Percentiles rank a stretch among this genome's conserved stretches.
Evolutionary conservation across 2,329 filamentous ascomycete species (phyloP).

Genomic region (Arachnopeziza araneosa): DNA sequence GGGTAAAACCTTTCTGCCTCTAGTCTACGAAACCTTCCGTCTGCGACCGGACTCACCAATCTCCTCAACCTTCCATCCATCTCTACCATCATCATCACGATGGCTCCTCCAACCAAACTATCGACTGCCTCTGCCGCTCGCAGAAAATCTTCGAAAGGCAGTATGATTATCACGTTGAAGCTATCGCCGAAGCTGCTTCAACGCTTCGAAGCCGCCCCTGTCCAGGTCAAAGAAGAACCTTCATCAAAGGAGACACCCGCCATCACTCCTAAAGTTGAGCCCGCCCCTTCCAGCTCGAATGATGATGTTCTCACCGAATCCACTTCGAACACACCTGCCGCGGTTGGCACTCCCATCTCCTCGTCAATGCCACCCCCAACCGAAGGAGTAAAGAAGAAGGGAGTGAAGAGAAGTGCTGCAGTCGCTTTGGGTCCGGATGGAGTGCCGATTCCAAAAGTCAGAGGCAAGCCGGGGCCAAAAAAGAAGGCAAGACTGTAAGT

Average conservation of each 20-base stretch:
- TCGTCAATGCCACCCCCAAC: constrained; percentile 53
- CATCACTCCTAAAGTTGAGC: not conserved
- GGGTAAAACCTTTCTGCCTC: not conserved
- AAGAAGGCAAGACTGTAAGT: constrained; percentile 93
- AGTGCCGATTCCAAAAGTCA: constrained; percentile 51
- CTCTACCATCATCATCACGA: constrained; percentile 14
- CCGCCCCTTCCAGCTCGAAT: constrained; percentile 33
- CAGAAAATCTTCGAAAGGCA: constrained; percentile 19
- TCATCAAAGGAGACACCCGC: constrained; percentile 28
- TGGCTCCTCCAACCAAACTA: constrained; percentile 24
- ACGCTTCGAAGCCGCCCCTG: constrained; percentile 40
- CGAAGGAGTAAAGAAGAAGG: constrained; percentile 68
- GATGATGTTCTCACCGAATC: constrained; percentile 55
- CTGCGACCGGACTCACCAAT: not conserved
- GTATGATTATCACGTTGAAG: constrained; percentile 42
- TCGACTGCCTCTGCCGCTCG: constrained; percentile 10
- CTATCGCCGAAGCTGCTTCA: constrained; percentile 46
- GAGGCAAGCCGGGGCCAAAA: constrained; percentile 90
- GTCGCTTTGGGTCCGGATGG: constrained; percentile 55
- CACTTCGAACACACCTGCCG: constrained; percentile 52
- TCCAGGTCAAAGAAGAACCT: constrained; percentile 38
- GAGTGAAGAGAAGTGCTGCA: constrained; percentile 62
- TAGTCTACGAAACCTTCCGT: not conserved
- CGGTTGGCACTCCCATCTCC: constrained; percentile 50
- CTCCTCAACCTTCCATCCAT: not conserved